Evolutionary conservation across 768 basidiomycete genomes (phyloP), one percentile per base, ranked within the genome.

Genomic region (Psilocybe cyanescens): DNA sequence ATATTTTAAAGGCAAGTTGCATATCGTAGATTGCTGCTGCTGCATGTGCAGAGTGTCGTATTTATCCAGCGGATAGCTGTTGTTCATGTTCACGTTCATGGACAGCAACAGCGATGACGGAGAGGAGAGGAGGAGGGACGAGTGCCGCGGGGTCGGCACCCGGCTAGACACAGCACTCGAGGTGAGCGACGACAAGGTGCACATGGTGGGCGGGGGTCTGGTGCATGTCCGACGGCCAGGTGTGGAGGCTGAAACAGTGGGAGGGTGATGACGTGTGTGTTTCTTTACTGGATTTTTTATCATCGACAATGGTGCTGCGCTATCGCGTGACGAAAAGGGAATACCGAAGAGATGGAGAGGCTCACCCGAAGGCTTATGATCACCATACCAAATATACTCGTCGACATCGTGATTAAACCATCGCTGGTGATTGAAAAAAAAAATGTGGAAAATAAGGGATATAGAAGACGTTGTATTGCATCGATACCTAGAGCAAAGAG

Each of bases 211-310:
- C 50, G 80, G 78, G 5, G 86, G 77, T 44, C 89, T 83, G 85
- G 70, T 90, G 81, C 76, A 91, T 87, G 19, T 19, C 19, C 19
- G 19, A 19, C 19, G 19, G 19, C 19, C 19, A 19, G 19, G 19
- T 19, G 19, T 19, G 19, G 19, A 19, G 19, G 19, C 19, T 19
- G 19, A 19, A 19, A 19, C 19, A 19, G 19, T 19, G 19, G 19
- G 19, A 19, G 19, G 19, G 19, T 19, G 19, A 19, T 19, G 19
- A 19, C 19, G 19, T 1, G 19, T 90, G 86, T 77, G 85, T 94
- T 73, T 84, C 79, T 89, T 94, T 93, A 94, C 91, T 91, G 93
- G 91, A 87, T 79, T 88, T 83, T 76, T 93, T 90, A 72, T 94
- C 92, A 72, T 83, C 71, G 89, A 85, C 80, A 70, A 30, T 48